Evolutionary conservation across 257 asterid species (phyloP).

Genomic region (Forsythia viridissima): DNA sequence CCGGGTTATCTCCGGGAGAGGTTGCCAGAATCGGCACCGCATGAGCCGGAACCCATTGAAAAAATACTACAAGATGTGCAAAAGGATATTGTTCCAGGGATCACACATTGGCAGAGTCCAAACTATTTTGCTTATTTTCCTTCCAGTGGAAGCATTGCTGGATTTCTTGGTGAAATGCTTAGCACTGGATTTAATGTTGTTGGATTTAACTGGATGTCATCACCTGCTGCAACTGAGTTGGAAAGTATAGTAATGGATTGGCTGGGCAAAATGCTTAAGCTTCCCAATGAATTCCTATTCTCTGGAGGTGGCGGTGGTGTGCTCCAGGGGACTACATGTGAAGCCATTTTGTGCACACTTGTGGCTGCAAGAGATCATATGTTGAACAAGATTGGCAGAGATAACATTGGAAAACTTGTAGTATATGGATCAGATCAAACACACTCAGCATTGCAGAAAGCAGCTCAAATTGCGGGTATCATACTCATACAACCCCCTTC

Average conservation of each 20-base stretch:
- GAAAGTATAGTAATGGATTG: conserved; percentile 86
- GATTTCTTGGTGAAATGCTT: conserved; percentile 70
- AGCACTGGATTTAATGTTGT: conserved; percentile 75
- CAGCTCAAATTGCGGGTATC: conserved; percentile 69
- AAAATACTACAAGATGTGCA: conserved; percentile 54
- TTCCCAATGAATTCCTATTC: conserved; percentile 58
- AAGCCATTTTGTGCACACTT: conserved; percentile 59
- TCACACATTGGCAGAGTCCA: conserved; percentile 88
- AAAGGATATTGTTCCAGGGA: conserved; percentile 67
- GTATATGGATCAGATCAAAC: conserved; percentile 82
- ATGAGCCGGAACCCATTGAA: conserved; percentile 60
- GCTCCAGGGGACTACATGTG: conserved; percentile 73
- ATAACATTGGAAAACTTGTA: conserved; percentile 47
- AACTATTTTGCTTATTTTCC: conserved; percentile 75
- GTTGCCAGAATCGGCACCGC: conserved; percentile 62
- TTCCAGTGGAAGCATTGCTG: conserved; percentile 69
- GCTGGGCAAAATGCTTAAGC: conserved; percentile 66
- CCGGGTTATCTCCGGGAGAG: conserved; percentile 65
- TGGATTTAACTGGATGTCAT: conserved; percentile 85
- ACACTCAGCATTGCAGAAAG: conserved; percentile 62
- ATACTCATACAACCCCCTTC: background rate
- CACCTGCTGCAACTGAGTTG: conserved; percentile 85
- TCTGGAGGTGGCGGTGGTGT: conserved; percentile 90
- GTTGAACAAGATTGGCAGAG: conserved; percentile 48
- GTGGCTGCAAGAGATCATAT: conserved; percentile 66